A percentile compares a stretch with the other conserved stretches of the same genome.
phyloP scores from a whole-genome alignment of 441 rosid genomes.

The Mallotus japonicus region DNA sequence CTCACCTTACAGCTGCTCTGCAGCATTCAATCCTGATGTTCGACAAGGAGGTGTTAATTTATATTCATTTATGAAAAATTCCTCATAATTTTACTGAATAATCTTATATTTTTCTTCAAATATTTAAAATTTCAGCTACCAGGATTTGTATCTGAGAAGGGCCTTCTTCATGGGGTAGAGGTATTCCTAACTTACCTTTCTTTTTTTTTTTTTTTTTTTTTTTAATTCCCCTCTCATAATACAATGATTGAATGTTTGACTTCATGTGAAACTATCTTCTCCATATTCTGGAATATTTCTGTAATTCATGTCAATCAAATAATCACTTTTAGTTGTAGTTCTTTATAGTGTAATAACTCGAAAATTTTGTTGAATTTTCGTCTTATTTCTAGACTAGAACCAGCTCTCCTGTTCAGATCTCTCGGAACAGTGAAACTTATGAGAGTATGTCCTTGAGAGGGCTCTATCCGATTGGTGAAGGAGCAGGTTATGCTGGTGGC shows the following conservation, averaged over 20 bases:
- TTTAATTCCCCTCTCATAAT: background rate
- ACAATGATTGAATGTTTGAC: no score
- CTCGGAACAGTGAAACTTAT: constrained; percentile 58
- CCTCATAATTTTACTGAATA: constrained; percentile 3
- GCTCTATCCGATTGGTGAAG: constrained; percentile 94
- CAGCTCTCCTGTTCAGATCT: constrained; percentile 82
- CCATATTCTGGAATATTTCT: background rate
- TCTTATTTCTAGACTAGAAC: constrained; percentile 68
- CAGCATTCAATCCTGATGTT: constrained; percentile 62
- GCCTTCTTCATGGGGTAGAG: constrained; percentile 96
- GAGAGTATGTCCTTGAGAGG: constrained; percentile 75
- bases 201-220: background rate
- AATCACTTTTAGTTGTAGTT: background rate
- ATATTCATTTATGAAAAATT: constrained; percentile 3
- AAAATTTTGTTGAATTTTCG: background rate
- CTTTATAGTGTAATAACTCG: background rate
- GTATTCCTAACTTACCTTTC: constrained; percentile 36
- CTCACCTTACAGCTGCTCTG: constrained; percentile 68
- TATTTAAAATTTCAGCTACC: constrained; percentile 58
- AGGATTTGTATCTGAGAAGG: constrained; percentile 78
- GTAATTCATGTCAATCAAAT: background rate
- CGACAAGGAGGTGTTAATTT: constrained; percentile 64
- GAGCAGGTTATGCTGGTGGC: constrained; percentile 98
- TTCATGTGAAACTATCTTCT: no score
- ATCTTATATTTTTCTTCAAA: constrained; percentile 12